Evolutionary conservation across 179 eudicot genomes (phyloP).

Genomic region (Vitellaria paradoxa): DNA sequence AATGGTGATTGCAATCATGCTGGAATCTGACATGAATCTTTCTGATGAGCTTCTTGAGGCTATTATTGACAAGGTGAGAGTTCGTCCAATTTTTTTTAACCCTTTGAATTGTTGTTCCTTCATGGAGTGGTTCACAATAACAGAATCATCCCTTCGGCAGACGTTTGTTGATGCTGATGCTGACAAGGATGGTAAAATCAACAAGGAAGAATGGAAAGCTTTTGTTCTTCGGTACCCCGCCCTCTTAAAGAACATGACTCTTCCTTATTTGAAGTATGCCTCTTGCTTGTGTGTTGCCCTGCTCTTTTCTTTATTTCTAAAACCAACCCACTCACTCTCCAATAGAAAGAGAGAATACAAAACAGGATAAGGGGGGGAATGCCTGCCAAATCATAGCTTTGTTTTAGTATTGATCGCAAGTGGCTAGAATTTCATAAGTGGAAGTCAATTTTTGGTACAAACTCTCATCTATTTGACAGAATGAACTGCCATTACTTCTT

Average conservation of each 20-base stretch:
- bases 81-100: neutral
- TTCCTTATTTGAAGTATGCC: constrained; percentile 76
- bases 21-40: constrained; percentile 50
- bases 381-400: neutral
- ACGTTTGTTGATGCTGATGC: constrained; percentile 86
- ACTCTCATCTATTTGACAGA: neutral
- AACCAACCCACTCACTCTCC: neutral
- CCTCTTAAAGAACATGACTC: constrained; percentile 85
- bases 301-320: neutral
- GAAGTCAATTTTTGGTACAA: neutral
- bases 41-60: constrained; percentile 57
- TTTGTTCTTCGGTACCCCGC: constrained; percentile 61
- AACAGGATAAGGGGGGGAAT: neutral
- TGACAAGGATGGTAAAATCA: constrained; percentile 72
- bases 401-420: neutral
- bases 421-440: neutral
- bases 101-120: neutral
- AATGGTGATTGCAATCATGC: constrained; percentile 56
- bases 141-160: constrained; percentile 26
- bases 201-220: constrained; percentile 70
- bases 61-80: constrained; percentile 48
- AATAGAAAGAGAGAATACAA: neutral
- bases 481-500: neutral
- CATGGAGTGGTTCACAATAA: neutral
- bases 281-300: neutral